Percentiles rank a stretch among this genome's conserved stretches.
These are phyloP conservation scores for Boletus fagicola DNA, from an alignment of 768 basidiomycete species.

Conservation along the genomic window DNA sequence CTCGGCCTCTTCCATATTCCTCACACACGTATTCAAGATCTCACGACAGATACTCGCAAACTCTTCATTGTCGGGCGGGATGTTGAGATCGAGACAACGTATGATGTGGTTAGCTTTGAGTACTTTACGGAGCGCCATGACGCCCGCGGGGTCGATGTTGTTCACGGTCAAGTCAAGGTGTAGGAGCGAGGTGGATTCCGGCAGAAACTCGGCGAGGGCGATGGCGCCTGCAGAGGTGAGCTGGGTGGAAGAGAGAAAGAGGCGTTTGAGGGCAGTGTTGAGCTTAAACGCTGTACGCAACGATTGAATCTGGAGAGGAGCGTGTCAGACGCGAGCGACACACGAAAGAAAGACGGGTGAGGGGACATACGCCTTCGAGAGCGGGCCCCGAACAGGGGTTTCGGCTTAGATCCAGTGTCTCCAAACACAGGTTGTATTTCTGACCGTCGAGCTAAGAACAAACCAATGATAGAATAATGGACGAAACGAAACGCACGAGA, in stretches of 20 bases:
- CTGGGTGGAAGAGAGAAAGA: conserved; percentile 84
- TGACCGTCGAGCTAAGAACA: conserved; percentile 29
- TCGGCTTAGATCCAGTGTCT: conserved; percentile 89
- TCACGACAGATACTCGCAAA: conserved; percentile 85
- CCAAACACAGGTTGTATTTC: conserved; percentile 94
- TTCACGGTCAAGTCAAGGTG: conserved; percentile 92
- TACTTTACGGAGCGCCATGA: conserved; percentile 87
- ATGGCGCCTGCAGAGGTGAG: conserved; percentile 87
- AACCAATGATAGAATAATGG: background rate
- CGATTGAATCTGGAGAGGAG: conserved; percentile 63
- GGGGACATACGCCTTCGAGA: conserved; percentile 77
- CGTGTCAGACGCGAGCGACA: background rate
- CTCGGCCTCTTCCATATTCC: conserved; percentile 91
- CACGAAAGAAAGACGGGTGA: background rate
- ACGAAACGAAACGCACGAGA: conserved; percentile 51
- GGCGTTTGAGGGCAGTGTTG: conserved; percentile 85
- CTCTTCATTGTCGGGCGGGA: conserved; percentile 81
- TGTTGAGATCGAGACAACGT: conserved; percentile 90
- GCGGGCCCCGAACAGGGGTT: conserved; percentile 92
- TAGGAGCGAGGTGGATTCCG: conserved; percentile 80
- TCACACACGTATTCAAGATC: conserved; percentile 84
- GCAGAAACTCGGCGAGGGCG: conserved; percentile 93
- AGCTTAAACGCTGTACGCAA: conserved; percentile 91
- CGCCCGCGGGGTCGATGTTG: conserved; percentile 80
- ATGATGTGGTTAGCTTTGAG: conserved; percentile 82